Conservation (phyloP, 73 alveolate species). For the Tetrahymena borealis region DNA sequence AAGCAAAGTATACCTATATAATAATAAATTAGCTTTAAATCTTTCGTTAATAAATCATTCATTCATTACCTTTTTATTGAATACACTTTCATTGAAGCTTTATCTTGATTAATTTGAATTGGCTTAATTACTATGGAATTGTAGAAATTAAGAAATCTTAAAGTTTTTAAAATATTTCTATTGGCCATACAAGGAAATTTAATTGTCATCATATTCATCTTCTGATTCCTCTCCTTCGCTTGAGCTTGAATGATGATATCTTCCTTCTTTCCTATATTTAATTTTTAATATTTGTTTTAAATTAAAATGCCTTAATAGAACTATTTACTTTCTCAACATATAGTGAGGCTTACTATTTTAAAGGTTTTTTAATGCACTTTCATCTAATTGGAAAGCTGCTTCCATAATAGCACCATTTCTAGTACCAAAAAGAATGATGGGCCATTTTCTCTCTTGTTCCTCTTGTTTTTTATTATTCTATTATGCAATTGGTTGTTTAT, state of each 20-base stretch:
- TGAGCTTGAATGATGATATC: too few relatives aligned
- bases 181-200: conserved; percentile 7
- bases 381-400: conserved; percentile 26
- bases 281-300: neutral
- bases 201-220: conserved; percentile 1
- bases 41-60: neutral
- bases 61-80: conserved; percentile 46
- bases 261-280: neutral
- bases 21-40: neutral
- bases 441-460: conserved; percentile 8
- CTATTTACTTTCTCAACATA: neutral
- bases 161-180: conserved; percentile 16
- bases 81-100: neutral
- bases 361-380: neutral
- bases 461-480: conserved; percentile 1
- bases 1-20: conserved; percentile 14
- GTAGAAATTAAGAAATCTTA: conserved; percentile 11
- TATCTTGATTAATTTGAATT: neutral
- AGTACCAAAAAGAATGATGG: conserved; percentile 38
- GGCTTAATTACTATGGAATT: conserved; percentile 17
- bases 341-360: too few relatives aligned
- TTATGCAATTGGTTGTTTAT: conserved; percentile 8
- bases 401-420: conserved; percentile 41
- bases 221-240: conserved; percentile 16
- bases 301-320: neutral